Evolutionary conservation across 805 yeast genomes (phyloP), one percentile per base, ranked within the genome.

Genomic region (Jamesozyma jinghongensis): DNA sequence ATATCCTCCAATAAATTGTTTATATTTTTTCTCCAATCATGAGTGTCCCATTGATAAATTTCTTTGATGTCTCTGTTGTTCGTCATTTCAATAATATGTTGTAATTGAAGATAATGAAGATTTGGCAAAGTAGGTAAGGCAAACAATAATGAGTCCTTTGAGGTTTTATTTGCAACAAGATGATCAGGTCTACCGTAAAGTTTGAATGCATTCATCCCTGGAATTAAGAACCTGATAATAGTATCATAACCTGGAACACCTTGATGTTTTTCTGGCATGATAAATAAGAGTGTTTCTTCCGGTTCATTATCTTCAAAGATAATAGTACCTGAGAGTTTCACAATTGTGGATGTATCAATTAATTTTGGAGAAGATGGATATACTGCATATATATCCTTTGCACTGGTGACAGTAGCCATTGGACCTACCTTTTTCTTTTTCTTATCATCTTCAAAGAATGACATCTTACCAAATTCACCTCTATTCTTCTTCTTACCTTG

Each of bases 291-390:
- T 3, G 54, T 48, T 13, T 74, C 77, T 47, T 72, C 72, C 14
- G 76, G 71, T 1, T 64, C 60, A 14, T 70, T 71, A 33, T 68
- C 66, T 40, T 73, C 71, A 48, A 81, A 81, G 41, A 70, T 65
- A 27, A 88, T 84, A 32, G 72, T 68, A 38, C 95, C 97, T 56
- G 87, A 95, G 41, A 90, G 59, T 57, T 90, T 90, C 56, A 90
- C 73, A 74, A 92, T 78, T 2, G 97, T 85, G 38, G 90, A 79
- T 45, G 79, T 78, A 63, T 90, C 95, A 48, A 92, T 82, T 47
- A 90, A 74, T 45, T 75, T 67, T 19, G 81, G 79, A 36, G 87
- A 73, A 54, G 85, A 86, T 13, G 98, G 98, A 61, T 86, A 90
- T 13, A 88, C 79, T 1, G 98, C 97, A 49, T 81, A 81, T 20